Base-by-base conservation (phyloP, 2,329 filamentous ascomycete genomes). In the Colletotrichum plurivorum region DNA sequence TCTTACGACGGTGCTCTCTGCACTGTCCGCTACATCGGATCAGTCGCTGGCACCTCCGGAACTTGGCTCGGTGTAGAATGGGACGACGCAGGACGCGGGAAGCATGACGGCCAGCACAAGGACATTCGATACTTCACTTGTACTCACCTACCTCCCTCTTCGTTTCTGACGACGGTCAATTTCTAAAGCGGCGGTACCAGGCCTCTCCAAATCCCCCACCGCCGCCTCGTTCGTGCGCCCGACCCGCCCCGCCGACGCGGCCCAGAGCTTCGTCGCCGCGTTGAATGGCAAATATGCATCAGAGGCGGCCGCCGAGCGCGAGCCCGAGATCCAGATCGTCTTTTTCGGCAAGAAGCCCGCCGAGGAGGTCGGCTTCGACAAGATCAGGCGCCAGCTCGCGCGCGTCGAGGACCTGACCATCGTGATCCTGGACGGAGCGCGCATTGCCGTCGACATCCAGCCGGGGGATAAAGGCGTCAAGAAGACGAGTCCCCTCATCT, bases 61-160 rank as follows among this genome's bases (percentile, higher is more conserved):
- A 84, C 87, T 71, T 98, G 95, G 95, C 87, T 98, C 41, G 96
- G 96, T 54, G 94, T 98, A 55, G 96, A 99, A 86, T 99, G 96
- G 96, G 95, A 98, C 81, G 93, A 98, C 78, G 84, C 90, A 65
- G 87, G 85, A 45, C 88, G 95, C 75, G 96, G 96, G 70, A 98
- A 98, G 84, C 95, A 99, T 81, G 89, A 95, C 76, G 96, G 96
- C 68, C 90, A 92, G 70, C 90, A 97, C 80, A 90, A 92, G 72
- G 94, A 92, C 69, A 85, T 88, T 71, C 90, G 88, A 71, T 97
- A 98, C 78, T 98, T 98, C 76, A 83, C 86, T 74, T 97, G 95
- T 95, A 88, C 77, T 83, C 69, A 20, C 8, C 48, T 31, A 7
- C 31, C 31, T 36, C 31, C 31, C 31, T 16, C 22, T 31, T 55